Base-by-base conservation (phyloP, 306 rosid genomes). In the Cicer judaicum region DNA sequence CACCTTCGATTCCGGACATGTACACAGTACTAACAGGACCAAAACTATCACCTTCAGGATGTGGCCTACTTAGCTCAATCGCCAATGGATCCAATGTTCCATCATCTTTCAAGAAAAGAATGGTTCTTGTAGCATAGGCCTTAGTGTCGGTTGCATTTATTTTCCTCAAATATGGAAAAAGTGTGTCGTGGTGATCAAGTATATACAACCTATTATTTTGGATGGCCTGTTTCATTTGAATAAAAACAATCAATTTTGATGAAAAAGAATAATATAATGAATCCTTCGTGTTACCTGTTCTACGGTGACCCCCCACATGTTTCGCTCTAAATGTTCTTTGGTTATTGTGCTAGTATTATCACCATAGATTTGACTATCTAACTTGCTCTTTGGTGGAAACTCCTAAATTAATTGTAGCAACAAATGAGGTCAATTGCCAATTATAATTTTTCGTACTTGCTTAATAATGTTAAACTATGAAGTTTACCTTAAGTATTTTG, bases 51-150 rank as follows among this genome's bases (percentile, higher is more conserved):
- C 85, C 97, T 36, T 82, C 79, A 7, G 85, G 87, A 62, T 86
- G 86, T 6, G 91, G 92, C 50, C 68, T 77, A 70, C 92, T 88
- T 62, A 90, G 77, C 68, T 90, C 96, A 63, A 90, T 88, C 13
- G 82, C 97, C 72, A 91, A n/a, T 42, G 97, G 97, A 78, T 86
- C 89, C 75, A 91, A 73, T 41, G 92, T 91, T 62, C 95, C 91
- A 81, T 89, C 84, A 40, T 80, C 61, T 82, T 89, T 81, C 69
- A 89, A 84, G 81, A 85, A 84, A 68, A 89, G 77, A 6, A 91
- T 16, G 10, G 97, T 89, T 55, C 97, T 84, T 6, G 82, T 83
- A 8, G 89, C 91, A 67, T 88, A 89, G 2, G 81, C 85, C 84
- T 85, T 89, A 19, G 85, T 77, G 8, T 64, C 65, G 3, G 84